Evolutionary conservation across 2,329 filamentous ascomycete species (phyloP), one percentile per base, ranked within the genome.

Genomic region (Epichloe sylvatica): DNA sequence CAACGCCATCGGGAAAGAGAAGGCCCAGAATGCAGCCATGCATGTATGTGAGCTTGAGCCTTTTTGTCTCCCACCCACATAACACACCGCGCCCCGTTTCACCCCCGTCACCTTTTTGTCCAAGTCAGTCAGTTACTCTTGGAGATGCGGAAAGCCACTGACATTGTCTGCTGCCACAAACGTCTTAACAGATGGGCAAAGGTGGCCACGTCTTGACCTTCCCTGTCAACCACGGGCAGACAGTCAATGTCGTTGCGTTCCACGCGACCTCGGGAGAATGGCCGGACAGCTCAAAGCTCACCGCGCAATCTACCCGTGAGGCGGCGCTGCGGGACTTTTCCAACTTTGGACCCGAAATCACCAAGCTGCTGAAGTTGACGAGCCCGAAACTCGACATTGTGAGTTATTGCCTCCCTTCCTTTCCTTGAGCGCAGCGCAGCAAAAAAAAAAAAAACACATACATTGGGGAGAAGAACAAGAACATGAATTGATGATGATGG

Each of bases 1-100:
- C 1, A 63, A 68, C 3, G 67, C 70, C 2, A 57, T 84, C 2
- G 74, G 73, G 0, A 52, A 56, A 8, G 52, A 65, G 25, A 59
- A 59, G 46, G 62, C 63, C 0, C 53, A 52, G 38, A 66, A 66
- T 21, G 49, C 49, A 30, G 15, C 45, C 17, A 51, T 51, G 45
- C 44, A 51, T 19, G 49, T 51, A 17, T 2, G 17, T 17, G 17
- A 4, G 21, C 45, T 23, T 46, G n/a, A 33, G 40, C 34, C 33
- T n/a, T 6, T 48, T 6, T 48, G 46, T 47, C 17, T 47, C 46
- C 13, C 6, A 25, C 13, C 25, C 7, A 25, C 7, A 7, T 2
- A 25, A 25, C 23, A 25, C 7, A 8, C 23, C 23, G 8, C 5
- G 6, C 5, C 23, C 25, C 25, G 25, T 25, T 25, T 25, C 7